Conservation (phyloP, 1,284 basidiomycete genomes). For the Bondarzewia mesenterica region DNA sequence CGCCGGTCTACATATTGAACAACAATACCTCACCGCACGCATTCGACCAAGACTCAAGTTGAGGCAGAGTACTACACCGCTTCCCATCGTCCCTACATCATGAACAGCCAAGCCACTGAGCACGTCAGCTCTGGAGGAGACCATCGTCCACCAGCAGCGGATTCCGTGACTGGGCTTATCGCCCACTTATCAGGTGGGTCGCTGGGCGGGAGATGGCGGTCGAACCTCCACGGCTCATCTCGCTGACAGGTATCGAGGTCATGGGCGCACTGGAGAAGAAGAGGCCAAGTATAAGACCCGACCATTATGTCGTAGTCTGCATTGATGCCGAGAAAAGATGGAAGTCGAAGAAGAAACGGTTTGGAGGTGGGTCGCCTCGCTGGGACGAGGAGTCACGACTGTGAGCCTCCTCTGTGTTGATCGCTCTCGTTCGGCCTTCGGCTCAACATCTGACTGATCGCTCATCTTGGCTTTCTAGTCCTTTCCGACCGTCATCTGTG, state of each 20-base stretch:
- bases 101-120: too few species aligned
- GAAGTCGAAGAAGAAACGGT: background rate
- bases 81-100: too few species aligned
- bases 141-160: too few species aligned
- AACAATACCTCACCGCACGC: too few species aligned
- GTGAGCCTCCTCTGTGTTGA: background rate
- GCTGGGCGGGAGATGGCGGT: background rate
- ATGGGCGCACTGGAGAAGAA: background rate
- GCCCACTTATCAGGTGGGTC: background rate
- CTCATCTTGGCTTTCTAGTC: background rate
- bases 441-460: background rate
- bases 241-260: background rate
- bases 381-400: background rate
- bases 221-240: background rate
- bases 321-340: background rate
- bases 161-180: too few species aligned
- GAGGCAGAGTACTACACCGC: too few species aligned
- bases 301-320: background rate
- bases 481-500: background rate
- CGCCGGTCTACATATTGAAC: too few species aligned
- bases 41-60: too few species aligned
- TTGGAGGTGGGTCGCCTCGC: background rate
- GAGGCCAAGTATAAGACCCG: background rate
- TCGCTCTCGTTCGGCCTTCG: background rate
- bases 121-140: too few species aligned